Base-by-base conservation (phyloP, 2,329 filamentous ascomycete genomes). In the Acarospora socialis region DNA sequence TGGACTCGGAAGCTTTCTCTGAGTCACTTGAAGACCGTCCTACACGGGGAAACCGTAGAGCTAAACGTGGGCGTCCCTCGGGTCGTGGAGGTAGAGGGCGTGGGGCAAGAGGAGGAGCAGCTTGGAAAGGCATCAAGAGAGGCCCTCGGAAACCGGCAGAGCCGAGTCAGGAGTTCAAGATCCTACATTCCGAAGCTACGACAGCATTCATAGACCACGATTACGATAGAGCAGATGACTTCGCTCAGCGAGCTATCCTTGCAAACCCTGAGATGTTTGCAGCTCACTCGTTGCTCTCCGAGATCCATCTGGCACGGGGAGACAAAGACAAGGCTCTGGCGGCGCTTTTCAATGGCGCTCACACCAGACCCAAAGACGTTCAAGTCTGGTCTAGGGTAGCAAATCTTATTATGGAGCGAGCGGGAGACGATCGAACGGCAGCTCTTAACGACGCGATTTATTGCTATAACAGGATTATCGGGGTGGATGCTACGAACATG, bases 181-280 rank as follows among this genome's bases (percentile, higher is more conserved):
- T 56, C 12, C 40, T 63, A 26, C 59, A 63, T 43, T 58, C 59
- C 4, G 52, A 59, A 35, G 62, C 62, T 16, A 63, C 58, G 2
- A 56, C 55, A 28, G 61, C 61, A 12, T 65, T 64, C 37, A 62
- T 64, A 33, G 57, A 63, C 38, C 51, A 55, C 6, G 53, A 64
- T 30, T 60, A 59, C 36, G 60, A 57, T 32, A 53, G 49, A 44
- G 65, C 53, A 30, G 58, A 50, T 31, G 47, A 56, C 5, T 42
- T 58, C 7, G 55, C 61, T 22, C 56, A 59, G 35, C 51, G 60
- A 37, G 68, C 68, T 6, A 62, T 73, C 19, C 55, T 62, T 23
- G 52, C 60, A 18, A 76, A 77, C 42, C 71, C 72, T 0, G 71
- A 76, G 47, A 68, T 76, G 41, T 75, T 70, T 47, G 60, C 63